phyloP scores from a whole-genome alignment of 2,329 filamentous ascomycete genomes.

The Sporothrix pallida region DNA sequence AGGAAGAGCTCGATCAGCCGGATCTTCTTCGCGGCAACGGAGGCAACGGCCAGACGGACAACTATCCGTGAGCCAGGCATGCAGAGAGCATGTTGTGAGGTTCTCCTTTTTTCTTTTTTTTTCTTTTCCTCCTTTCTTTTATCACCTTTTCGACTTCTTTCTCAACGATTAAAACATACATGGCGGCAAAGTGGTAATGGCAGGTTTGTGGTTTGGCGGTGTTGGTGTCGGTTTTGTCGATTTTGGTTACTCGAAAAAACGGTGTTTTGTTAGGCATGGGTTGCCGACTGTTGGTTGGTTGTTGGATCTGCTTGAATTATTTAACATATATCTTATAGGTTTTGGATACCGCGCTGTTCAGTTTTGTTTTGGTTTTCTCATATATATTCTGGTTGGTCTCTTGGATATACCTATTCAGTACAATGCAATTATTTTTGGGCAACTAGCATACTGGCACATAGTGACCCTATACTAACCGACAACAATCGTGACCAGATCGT shows the following conservation, averaged over 20 bases:
- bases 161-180: background rate
- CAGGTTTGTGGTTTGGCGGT: too few species aligned
- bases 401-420: conserved; percentile 12
- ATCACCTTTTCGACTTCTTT: background rate
- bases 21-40: conserved; percentile 30
- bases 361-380: background rate
- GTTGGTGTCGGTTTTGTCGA: background rate
- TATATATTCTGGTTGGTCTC: background rate
- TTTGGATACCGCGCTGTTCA: background rate
- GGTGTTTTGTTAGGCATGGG: conserved; percentile 1
- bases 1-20: conserved; percentile 58
- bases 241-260: background rate
- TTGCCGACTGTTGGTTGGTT: background rate
- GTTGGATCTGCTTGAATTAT: background rate
- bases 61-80: background rate
- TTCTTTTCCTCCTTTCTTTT: background rate
- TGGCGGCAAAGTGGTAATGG: background rate
- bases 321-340: conserved; percentile 4
- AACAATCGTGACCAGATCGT: background rate
- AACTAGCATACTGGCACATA: background rate
- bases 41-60: conserved; percentile 35
- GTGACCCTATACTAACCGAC: background rate
- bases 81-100: background rate
- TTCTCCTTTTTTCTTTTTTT: too few species aligned
- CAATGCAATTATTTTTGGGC: background rate